Evolutionary conservation across 2,329 filamentous ascomycete species (phyloP).

Genomic region (Fusarium azukiicola): DNA sequence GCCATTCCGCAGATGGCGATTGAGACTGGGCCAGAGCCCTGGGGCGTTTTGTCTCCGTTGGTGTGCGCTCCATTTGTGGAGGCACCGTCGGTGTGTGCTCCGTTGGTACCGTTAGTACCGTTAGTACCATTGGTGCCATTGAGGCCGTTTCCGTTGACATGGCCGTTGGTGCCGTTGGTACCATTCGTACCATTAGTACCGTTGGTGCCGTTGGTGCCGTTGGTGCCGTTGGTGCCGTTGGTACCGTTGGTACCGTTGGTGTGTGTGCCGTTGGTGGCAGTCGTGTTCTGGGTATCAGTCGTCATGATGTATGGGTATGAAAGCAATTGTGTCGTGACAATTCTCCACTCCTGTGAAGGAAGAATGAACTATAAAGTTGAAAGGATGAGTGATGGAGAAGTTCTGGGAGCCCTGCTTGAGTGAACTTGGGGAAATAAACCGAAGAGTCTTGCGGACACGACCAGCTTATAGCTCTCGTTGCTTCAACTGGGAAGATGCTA

Average conservation of each 20-base stretch:
- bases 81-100: slow-evolving; percentile 13
- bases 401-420: not conserved
- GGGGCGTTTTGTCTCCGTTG: not conserved
- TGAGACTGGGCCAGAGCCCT: not conserved
- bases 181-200: slow-evolving; percentile 8
- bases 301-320: slow-evolving; percentile 1
- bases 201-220: not conserved
- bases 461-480: slow-evolving; percentile 2
- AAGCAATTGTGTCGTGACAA: not conserved
- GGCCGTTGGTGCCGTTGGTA: not conserved
- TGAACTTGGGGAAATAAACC: not conserved
- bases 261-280: slow-evolving; percentile 4
- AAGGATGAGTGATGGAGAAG: not conserved
- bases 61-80: not conserved
- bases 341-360: slow-evolving; percentile 18
- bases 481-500: too few species aligned
- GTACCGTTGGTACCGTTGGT: slow-evolving; percentile 2
- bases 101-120: slow-evolving; percentile 18
- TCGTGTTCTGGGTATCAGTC: not conserved
- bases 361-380: slow-evolving; percentile 5
- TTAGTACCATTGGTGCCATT: slow-evolving; percentile 22
- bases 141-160: not conserved
- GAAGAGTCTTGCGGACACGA: not conserved
- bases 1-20: slow-evolving; percentile 57
- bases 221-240: slow-evolving; percentile 1